phyloP scores from a whole-genome alignment of 306 rosid genomes.

The Castanopsis chinensis region DNA sequence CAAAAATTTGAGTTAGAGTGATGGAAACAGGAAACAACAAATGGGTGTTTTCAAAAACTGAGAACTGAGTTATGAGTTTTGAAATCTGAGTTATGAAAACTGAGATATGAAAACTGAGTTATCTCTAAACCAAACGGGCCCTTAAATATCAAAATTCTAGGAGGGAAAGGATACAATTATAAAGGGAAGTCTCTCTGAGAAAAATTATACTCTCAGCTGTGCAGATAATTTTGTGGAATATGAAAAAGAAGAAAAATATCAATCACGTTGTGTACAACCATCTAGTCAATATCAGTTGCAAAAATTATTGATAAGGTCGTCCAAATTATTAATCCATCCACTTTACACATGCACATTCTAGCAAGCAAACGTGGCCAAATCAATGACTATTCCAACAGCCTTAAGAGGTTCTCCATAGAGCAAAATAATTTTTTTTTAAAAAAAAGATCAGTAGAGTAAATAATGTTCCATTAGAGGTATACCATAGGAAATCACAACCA shows the following conservation, averaged over 20 bases:
- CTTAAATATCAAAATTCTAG: not conserved
- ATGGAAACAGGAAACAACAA: too few species aligned
- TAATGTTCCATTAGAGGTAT: not conserved
- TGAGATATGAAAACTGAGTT: too few species aligned
- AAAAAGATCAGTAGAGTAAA: not conserved
- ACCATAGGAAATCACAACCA: not conserved
- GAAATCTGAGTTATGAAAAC: too few species aligned
- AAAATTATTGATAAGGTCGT: not conserved
- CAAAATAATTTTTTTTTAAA: not conserved
- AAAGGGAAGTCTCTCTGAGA: not conserved
- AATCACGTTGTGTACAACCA: not conserved
- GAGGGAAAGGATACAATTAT: not conserved
- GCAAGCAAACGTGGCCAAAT: not conserved
- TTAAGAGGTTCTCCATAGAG: not conserved
- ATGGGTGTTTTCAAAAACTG: too few species aligned
- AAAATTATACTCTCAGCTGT: not conserved
- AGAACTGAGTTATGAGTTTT: too few species aligned
- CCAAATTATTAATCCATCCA: too few species aligned
- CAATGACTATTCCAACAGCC: not conserved
- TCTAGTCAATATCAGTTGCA: not conserved
- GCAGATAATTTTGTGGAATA: not conserved
- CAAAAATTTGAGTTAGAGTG: too few species aligned
- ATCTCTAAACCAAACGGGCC: too few species aligned
- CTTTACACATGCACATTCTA: not conserved
- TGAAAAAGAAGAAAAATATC: constrained; percentile 2